A percentile compares a stretch with the other conserved stretches of the same genome.
These are phyloP conservation scores for Chrysanthemum makinoi DNA, from an alignment of 129 eudicot genomes.

Conservation along the genomic window DNA sequence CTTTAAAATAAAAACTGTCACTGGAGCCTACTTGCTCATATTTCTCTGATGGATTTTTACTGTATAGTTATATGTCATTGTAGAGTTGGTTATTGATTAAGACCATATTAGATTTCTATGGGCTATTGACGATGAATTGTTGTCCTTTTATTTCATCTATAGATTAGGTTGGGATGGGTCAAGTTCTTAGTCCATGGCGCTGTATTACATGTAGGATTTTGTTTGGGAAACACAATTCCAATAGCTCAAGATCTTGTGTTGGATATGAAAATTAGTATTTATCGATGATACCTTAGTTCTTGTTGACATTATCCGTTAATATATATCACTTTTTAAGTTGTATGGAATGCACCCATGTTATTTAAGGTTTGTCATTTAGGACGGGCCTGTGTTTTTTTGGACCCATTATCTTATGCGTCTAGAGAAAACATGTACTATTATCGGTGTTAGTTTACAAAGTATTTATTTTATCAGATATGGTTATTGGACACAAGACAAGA, in stretches of 20 bases:
- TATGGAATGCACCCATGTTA: not conserved
- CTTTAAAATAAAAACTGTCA: not conserved
- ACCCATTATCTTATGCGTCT: not conserved
- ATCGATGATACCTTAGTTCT: not conserved
- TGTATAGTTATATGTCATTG: not conserved
- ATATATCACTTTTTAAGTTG: not conserved
- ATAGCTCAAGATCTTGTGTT: constrained; percentile 1
- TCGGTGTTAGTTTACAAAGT: not conserved
- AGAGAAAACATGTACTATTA: no score
- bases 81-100: not conserved
- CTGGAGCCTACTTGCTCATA: not conserved
- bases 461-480: no score
- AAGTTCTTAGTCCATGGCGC: not conserved
- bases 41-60: not conserved
- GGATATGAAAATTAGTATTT: not conserved
- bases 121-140: not conserved
- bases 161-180: constrained; percentile 7
- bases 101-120: not conserved
- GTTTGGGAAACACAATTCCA: not conserved
- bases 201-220: not conserved
- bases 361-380: not conserved
- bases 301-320: not conserved
- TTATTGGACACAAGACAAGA: no score
- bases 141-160: not conserved
- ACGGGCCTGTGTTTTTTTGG: not conserved